Evolutionary conservation across 1,139 yeast genomes (phyloP).

Genomic region (Scheffersomyces lignicola): DNA sequence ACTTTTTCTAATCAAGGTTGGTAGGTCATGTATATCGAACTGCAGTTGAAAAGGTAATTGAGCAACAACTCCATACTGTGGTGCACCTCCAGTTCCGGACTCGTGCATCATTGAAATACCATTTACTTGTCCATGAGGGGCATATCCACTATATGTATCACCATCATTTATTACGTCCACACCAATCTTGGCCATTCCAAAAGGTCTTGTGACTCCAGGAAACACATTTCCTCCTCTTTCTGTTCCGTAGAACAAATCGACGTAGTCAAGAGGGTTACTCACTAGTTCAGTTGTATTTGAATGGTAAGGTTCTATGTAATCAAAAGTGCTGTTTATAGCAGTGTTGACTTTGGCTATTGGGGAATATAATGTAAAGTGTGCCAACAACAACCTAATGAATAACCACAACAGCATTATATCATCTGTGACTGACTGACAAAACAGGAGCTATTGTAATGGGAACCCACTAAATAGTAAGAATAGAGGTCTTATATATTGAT

Average conservation of each 20-base stretch:
- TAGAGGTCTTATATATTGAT: no score
- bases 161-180: slow-evolving; percentile 29
- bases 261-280: slow-evolving; percentile 13
- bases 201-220: slow-evolving; percentile 39
- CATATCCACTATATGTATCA: slow-evolving; percentile 36
- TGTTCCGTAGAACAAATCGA: slow-evolving; percentile 38
- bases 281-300: background rate
- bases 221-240: slow-evolving; percentile 36
- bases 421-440: no score
- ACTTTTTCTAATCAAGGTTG: slow-evolving; percentile 14
- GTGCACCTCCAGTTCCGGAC: slow-evolving; percentile 42
- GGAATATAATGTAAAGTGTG: background rate
- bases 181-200: slow-evolving; percentile 42
- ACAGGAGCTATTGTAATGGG: no score
- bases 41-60: slow-evolving; percentile 27
- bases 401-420: background rate
- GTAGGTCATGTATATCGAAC: slow-evolving; percentile 16
- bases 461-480: no score
- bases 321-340: background rate
- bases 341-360: background rate
- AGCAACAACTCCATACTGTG: slow-evolving; percentile 33
- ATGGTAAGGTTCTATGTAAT: slow-evolving; percentile 1
- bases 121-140: slow-evolving; percentile 26
- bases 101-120: slow-evolving; percentile 43
- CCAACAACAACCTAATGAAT: background rate